Conservation (phyloP, 805 yeast species). For the Wickerhamiella domercqiae region DNA sequence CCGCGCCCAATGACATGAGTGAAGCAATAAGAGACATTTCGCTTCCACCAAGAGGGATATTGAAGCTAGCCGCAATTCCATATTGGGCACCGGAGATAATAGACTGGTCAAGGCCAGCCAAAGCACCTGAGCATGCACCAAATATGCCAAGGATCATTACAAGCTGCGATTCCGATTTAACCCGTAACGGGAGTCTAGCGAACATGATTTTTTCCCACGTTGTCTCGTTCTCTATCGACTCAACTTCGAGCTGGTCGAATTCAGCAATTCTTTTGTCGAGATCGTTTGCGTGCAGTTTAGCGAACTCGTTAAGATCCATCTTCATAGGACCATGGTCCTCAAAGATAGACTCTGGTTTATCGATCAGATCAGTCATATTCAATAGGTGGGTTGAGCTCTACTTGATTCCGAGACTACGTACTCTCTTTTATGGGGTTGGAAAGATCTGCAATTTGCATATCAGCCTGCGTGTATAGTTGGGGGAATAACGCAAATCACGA, state of each 20-base stretch:
- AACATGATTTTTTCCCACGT: constrained; percentile 11
- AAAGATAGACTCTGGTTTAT: too few species aligned
- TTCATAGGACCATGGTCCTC: too few species aligned
- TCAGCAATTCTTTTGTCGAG: constrained; percentile 6
- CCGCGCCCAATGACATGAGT: constrained; percentile 56
- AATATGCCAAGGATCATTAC: constrained; percentile 37
- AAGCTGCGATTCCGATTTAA: constrained; percentile 24
- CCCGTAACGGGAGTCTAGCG: constrained; percentile 8
- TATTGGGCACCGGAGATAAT: constrained; percentile 48
- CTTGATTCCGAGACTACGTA: too few species aligned
- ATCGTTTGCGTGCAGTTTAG: constrained; percentile 6
- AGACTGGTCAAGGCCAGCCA: constrained; percentile 55
- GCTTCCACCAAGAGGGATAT: constrained; percentile 25
- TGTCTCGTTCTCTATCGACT: constrained; percentile 5
- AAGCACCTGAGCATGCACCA: constrained; percentile 48
- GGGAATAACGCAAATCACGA: too few species aligned
- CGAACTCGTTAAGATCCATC: constrained; percentile 8
- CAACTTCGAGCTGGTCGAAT: constrained; percentile 8
- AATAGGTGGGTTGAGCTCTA: too few species aligned
- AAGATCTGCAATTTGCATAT: too few species aligned
- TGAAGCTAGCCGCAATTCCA: constrained; percentile 32
- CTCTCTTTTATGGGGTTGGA: too few species aligned
- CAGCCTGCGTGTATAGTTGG: too few species aligned
- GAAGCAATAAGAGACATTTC: constrained; percentile 41
- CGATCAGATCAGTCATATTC: too few species aligned